Conservation (phyloP, 805 yeast species). For the Starmerella vitae region DNA sequence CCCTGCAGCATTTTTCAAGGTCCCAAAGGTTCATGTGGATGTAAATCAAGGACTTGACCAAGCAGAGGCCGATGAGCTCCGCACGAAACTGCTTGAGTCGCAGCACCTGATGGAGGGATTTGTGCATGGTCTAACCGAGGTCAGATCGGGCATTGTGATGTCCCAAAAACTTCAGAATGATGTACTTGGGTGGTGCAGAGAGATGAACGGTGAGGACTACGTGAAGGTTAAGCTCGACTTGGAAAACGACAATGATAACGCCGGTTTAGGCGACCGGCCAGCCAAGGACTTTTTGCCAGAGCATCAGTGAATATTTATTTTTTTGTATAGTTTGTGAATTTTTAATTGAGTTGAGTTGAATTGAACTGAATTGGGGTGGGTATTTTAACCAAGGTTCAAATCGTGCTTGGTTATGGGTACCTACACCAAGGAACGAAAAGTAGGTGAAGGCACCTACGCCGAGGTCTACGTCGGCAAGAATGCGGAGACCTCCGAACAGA, state of each 20-base stretch:
- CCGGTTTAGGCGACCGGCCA: constrained; percentile 16
- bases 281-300: constrained; percentile 11
- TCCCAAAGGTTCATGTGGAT: constrained; percentile 40
- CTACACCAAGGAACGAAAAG: constrained; percentile 50
- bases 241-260: constrained; percentile 16
- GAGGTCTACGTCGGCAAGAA: constrained; percentile 73
- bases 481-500: constrained; percentile 38
- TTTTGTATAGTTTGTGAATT: background rate
- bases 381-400: background rate
- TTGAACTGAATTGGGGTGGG: background rate
- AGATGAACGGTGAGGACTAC: constrained; percentile 56
- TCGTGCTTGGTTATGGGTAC: background rate
- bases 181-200: constrained; percentile 72
- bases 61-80: constrained; percentile 51
- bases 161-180: constrained; percentile 63
- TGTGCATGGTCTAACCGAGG: constrained; percentile 57
- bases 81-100: constrained; percentile 64
- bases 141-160: constrained; percentile 62
- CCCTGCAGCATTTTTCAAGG: constrained; percentile 37
- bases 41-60: constrained; percentile 39
- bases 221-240: constrained; percentile 28
- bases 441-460: constrained; percentile 99
- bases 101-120: constrained; percentile 79
- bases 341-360: background rate
- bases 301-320: too few relatives aligned